phyloP scores from a whole-genome alignment of 2,329 filamentous ascomycete genomes.

The Hysterium pulicare region DNA sequence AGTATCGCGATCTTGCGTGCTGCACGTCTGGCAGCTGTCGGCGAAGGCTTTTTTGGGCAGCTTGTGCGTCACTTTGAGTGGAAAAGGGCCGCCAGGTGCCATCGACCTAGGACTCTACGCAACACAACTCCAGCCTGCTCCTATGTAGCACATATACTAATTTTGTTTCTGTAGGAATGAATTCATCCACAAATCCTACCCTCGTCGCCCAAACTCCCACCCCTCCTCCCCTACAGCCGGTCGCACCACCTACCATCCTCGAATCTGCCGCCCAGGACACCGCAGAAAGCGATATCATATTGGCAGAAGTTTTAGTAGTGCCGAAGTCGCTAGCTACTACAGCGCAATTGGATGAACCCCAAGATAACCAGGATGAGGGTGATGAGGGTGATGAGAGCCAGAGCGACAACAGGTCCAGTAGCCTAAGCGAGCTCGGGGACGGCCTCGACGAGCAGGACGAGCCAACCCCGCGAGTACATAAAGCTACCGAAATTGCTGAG shows the following conservation, averaged over 20 bases:
- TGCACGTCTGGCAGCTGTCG: too few relatives aligned
- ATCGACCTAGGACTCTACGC: too few relatives aligned
- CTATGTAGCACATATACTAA: too few relatives aligned
- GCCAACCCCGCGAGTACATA: slow-evolving; percentile 24
- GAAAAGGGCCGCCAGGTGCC: too few relatives aligned
- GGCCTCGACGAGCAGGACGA: slow-evolving; percentile 60
- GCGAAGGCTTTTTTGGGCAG: too few relatives aligned
- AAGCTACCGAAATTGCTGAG: slow-evolving; percentile 44
- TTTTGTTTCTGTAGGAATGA: not conserved
- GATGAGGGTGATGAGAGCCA: slow-evolving; percentile 43
- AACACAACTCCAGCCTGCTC: too few relatives aligned
- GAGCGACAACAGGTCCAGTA: slow-evolving; percentile 69
- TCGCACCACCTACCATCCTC: slow-evolving; percentile 10
- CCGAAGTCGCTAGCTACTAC: slow-evolving; percentile 16
- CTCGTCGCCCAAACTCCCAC: slow-evolving; percentile 38
- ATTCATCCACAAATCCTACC: slow-evolving; percentile 9
- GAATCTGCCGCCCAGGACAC: slow-evolving; percentile 13
- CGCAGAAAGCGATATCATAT: slow-evolving; percentile 14
- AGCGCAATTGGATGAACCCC: too few relatives aligned
- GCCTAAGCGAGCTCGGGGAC: slow-evolving; percentile 85
- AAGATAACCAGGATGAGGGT: too few relatives aligned
- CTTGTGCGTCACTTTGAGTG: too few relatives aligned
- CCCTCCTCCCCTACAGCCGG: slow-evolving; percentile 39
- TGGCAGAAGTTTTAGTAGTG: slow-evolving; percentile 24
- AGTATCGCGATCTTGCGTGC: too few relatives aligned